Evolutionary conservation across 2,329 filamentous ascomycete species (phyloP), one percentile per base, ranked within the genome.

Genomic region (Calonectria pteridis): DNA sequence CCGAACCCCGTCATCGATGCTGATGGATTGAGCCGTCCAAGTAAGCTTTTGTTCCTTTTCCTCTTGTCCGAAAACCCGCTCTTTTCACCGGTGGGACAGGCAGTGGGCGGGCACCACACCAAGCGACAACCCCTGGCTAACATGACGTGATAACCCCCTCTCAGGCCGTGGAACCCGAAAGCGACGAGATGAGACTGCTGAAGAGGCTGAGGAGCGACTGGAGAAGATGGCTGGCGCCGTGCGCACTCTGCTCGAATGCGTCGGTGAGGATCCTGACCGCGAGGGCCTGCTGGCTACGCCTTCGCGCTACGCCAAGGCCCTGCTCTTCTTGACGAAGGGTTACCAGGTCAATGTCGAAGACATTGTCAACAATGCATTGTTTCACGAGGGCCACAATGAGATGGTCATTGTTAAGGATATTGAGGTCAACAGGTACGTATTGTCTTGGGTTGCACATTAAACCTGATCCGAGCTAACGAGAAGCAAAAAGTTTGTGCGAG

Each of bases 391-490:
- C 75, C 96, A 98, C 82, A 97, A 98, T 81, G 97, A 99, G 85
- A 91, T 99, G 87, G 96, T 99, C 35, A 98, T 98, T 81, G 95
- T 99, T 73, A 98, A 98, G 86, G 96, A 98, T 82, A 98, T 99
- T 81, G 96, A 98, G 83, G 91, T 98, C 16, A 98, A 95, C 85
- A 96, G 55, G 55, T 62, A 28, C 33, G 55, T 18, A 18, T 40
- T 40, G 23, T 26, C 26, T 62, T 35, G 35, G 35, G 33, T 13
- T 62, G 55, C 55, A 23, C 10, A 59, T 40, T 40, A 16, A 28
- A 28, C 29, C 33, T 3, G 26, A 28, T 16, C 29, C 16, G 33
- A 29, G 23, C 55, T 62, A 29, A 62, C 55, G 26, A 11, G 33
- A 62, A 28, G 14, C 10, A 35, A 40, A 40, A 28, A 62, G 94